phyloP scores from a whole-genome alignment of 2,329 filamentous ascomycete genomes.

The Monosporascus sp. region DNA sequence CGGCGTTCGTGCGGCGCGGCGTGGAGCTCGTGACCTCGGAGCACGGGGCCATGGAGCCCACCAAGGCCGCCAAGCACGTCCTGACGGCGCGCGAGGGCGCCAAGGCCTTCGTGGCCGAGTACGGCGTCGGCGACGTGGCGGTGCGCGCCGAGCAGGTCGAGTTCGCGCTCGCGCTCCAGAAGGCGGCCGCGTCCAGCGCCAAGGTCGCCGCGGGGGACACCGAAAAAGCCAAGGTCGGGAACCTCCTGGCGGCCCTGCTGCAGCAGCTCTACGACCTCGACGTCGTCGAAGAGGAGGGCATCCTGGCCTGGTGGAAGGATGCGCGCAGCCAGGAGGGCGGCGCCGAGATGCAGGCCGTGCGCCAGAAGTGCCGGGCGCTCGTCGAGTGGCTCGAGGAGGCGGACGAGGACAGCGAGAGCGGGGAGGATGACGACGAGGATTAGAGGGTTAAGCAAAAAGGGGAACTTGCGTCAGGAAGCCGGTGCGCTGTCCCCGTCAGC shows the following conservation, averaged over 20 bases:
- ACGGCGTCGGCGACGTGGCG: slow-evolving; percentile 60
- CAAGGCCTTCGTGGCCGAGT: slow-evolving; percentile 51
- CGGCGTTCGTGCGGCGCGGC: slow-evolving; percentile 78
- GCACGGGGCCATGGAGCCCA: slow-evolving; percentile 50
- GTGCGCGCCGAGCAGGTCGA: slow-evolving; percentile 72
- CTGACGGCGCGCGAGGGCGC: slow-evolving; percentile 52
- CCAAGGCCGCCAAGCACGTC: slow-evolving; percentile 59
- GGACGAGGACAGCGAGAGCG: slow-evolving; percentile 66
- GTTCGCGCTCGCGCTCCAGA: slow-evolving; percentile 76
- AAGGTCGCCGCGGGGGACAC: slow-evolving; percentile 43
- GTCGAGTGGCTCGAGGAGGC: slow-evolving; percentile 82
- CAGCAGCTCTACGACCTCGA: slow-evolving; percentile 85
- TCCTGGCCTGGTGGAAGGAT: slow-evolving; percentile 85
- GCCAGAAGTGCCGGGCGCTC: slow-evolving; percentile 69
- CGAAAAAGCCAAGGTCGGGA: slow-evolving; percentile 45
- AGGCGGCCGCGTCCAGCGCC: slow-evolving; percentile 63
- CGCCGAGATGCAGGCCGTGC: slow-evolving; percentile 65
- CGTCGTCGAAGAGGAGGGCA: slow-evolving; percentile 82
- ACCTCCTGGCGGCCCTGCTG: slow-evolving; percentile 69
- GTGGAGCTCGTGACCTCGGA: slow-evolving; percentile 58
- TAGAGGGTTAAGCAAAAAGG: not conserved
- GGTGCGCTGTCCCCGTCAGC: no score
- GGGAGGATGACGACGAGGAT: slow-evolving; percentile 55
- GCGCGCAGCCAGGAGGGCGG: slow-evolving; percentile 55
- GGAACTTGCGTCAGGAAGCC: no score